A percentile compares a stretch with the other conserved stretches of the same genome.
Conservation (phyloP, 768 basidiomycete genomes). For the Rhodosporidiobolus sp. region DNA sequence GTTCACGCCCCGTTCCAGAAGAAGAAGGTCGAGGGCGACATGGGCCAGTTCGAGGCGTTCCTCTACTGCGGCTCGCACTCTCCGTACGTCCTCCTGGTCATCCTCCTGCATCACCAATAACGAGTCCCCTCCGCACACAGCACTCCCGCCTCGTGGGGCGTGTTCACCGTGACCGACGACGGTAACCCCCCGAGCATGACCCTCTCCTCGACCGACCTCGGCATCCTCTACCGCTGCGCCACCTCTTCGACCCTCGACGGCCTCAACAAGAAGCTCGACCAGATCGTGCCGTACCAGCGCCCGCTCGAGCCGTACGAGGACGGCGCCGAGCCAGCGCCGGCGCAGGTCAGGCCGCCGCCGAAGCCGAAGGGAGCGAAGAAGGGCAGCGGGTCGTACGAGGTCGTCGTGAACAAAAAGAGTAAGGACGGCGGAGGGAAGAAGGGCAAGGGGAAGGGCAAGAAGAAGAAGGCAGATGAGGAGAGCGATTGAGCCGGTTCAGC, state of each 20-base stretch:
- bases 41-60: slow-evolving; percentile 6
- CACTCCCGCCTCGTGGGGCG: slow-evolving; percentile 5
- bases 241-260: not conserved
- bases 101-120: too few species aligned
- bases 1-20: not conserved
- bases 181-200: not conserved
- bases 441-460: not conserved
- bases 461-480: not conserved
- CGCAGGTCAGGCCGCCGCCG: not conserved
- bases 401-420: too few species aligned
- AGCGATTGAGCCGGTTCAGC: not conserved
- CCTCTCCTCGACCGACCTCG: not conserved
- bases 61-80: slow-evolving; percentile 10
- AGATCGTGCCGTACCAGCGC: slow-evolving; percentile 3
- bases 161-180: not conserved
- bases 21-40: not conserved
- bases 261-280: not conserved
- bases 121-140: not conserved
- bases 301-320: not conserved
- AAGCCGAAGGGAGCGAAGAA: not conserved
- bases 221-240: not conserved
- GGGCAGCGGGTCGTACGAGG: too few species aligned
- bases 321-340: not conserved
- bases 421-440: not conserved
- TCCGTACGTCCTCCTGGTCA: not conserved